Percentiles rank a stretch among this genome's conserved stretches.
Conservation (phyloP, 2,329 filamentous ascomycete genomes). For the Didymella sp. region DNA sequence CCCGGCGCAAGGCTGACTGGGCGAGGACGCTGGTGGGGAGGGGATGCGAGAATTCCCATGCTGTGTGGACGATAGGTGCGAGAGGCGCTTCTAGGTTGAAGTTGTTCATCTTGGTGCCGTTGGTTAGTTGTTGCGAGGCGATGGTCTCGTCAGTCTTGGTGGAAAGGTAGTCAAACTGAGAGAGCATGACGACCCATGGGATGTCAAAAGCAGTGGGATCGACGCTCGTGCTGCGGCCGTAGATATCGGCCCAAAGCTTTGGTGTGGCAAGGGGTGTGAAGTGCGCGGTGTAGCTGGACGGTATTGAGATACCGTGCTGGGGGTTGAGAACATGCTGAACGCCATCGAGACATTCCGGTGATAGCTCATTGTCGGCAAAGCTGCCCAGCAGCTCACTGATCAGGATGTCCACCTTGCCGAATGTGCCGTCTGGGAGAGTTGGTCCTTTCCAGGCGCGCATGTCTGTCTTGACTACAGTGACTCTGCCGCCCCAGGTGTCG, state of each 20-base stretch:
- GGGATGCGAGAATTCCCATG: conserved; percentile 83
- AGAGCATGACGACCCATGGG: conserved; percentile 93
- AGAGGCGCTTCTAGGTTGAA: conserved; percentile 43
- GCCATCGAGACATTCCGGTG: conserved; percentile 93
- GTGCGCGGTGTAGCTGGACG: conserved; percentile 90
- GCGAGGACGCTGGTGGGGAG: conserved; percentile 66
- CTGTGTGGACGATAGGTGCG: conserved; percentile 68
- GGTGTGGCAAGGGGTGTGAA: conserved; percentile 91
- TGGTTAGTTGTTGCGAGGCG: conserved; percentile 61
- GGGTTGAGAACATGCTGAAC: conserved; percentile 88
- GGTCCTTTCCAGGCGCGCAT: conserved; percentile 97
- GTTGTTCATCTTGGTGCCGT: conserved; percentile 41
- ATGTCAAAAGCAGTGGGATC: conserved; percentile 83
- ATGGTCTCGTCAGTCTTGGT: conserved; percentile 51
- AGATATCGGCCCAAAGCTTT: conserved; percentile 81
- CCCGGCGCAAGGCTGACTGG: conserved; percentile 63
- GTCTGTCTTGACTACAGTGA: conserved; percentile 91
- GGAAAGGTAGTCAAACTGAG: conserved; percentile 85
- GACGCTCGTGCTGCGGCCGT: conserved; percentile 61
- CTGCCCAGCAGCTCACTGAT: conserved; percentile 94
- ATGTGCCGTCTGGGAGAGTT: conserved; percentile 58
- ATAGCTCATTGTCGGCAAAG: conserved; percentile 96
- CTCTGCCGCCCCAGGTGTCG: conserved; percentile 75
- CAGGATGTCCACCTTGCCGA: conserved; percentile 83
- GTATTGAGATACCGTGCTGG: conserved; percentile 88